A percentile compares a stretch with the other conserved stretches of the same genome.
phyloP scores from a whole-genome alignment of 768 basidiomycete genomes.

The Kwoniella sp. region DNA sequence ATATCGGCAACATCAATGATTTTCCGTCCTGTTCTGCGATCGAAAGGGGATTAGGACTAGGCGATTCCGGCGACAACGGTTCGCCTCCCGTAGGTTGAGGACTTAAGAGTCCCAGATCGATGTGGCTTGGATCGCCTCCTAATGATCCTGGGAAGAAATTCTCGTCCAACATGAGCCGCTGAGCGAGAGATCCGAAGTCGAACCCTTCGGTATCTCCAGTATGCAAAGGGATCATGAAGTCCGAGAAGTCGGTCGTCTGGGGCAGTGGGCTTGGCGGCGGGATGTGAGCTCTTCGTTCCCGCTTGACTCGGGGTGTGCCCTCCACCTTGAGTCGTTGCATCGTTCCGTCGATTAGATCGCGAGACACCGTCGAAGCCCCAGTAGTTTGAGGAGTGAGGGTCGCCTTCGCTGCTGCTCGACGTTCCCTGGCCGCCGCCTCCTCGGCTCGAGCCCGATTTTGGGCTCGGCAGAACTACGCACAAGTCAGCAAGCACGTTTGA shows the following conservation, averaged over 20 bases:
- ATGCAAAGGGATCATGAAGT: slow-evolving; percentile 39
- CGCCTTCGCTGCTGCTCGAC: slow-evolving; percentile 63
- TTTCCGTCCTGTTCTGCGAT: slow-evolving; percentile 10
- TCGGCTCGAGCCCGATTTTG: slow-evolving; percentile 77
- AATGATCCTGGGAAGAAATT: slow-evolving; percentile 22
- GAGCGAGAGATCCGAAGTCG: slow-evolving; percentile 46
- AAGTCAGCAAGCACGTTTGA: slow-evolving; percentile 4
- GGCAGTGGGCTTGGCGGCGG: slow-evolving; percentile 44
- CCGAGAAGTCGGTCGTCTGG: slow-evolving; percentile 38
- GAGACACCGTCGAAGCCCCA: slow-evolving; percentile 35
- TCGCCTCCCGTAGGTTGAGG: slow-evolving; percentile 10
- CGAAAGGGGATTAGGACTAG: slow-evolving; percentile 22
- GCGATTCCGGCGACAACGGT: slow-evolving; percentile 22
- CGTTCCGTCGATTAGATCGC: slow-evolving; percentile 50
- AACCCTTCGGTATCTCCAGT: slow-evolving; percentile 25
- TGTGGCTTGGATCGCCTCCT: neutral
- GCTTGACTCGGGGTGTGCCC: slow-evolving; percentile 53
- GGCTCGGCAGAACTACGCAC: slow-evolving; percentile 74
- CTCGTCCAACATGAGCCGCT: slow-evolving; percentile 37
- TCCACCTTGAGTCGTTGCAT: slow-evolving; percentile 51
- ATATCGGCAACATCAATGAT: neutral
- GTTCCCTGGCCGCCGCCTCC: slow-evolving; percentile 69
- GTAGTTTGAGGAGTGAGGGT: slow-evolving; percentile 53
- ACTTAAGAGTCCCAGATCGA: slow-evolving; percentile 15
- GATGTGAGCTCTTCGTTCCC: slow-evolving; percentile 43